Conservation (phyloP, 2,329 filamentous ascomycete species). For the Ilyonectria sp. region DNA sequence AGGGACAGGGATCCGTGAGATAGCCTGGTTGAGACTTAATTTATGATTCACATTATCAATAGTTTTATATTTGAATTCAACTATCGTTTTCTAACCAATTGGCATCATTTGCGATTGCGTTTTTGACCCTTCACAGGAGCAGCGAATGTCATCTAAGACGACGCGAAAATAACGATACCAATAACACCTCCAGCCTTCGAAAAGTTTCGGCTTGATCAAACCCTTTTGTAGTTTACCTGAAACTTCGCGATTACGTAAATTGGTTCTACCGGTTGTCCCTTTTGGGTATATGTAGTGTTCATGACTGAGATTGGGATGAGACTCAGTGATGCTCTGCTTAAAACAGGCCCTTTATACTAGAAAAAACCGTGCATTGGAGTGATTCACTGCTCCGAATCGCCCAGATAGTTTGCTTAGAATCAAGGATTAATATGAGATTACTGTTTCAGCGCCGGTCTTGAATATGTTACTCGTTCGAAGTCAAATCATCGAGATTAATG, state of each 20-base stretch:
- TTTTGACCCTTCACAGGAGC: background rate
- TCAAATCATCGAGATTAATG: too few species aligned
- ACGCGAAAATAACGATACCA: background rate
- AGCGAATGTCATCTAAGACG: background rate
- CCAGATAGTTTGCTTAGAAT: too few species aligned
- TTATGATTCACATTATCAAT: background rate
- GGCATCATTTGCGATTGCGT: background rate
- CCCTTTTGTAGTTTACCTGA: background rate
- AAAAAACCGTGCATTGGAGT: too few species aligned
- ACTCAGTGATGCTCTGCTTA: too few species aligned
- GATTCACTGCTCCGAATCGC: too few species aligned
- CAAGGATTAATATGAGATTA: too few species aligned
- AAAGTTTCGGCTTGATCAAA: background rate
- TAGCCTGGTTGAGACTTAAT: background rate
- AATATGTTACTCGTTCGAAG: too few species aligned
- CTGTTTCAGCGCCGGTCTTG: too few species aligned
- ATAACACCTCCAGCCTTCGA: background rate
- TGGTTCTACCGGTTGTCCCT: too few species aligned
- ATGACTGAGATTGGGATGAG: too few species aligned
- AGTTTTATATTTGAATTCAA: background rate
- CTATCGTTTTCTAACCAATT: background rate
- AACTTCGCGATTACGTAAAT: background rate
- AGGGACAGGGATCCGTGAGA: background rate
- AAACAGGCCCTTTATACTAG: too few species aligned
- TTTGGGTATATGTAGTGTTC: too few species aligned